Evolutionary conservation across 2,329 filamentous ascomycete genomes (phyloP).

Genomic region (Septoria linicola): DNA sequence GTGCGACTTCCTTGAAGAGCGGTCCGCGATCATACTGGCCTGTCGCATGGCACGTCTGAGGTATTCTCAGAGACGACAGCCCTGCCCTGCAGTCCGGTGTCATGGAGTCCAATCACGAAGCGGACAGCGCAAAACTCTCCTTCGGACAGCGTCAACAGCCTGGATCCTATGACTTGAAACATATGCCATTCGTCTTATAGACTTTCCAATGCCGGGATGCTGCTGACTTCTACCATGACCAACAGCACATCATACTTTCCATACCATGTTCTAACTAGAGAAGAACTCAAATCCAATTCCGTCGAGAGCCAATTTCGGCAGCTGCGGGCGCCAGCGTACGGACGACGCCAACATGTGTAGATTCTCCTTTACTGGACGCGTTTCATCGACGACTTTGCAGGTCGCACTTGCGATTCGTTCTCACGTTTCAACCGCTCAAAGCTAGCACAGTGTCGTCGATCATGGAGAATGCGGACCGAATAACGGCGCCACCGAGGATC

Average conservation of each 20-base stretch:
- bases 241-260: background rate
- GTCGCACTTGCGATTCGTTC: conserved; percentile 9
- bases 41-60: no score
- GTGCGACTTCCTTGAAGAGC: no score
- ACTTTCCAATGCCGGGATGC: background rate
- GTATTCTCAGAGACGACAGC: no score
- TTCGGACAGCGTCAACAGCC: background rate
- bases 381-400: background rate
- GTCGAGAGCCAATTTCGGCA: conserved; percentile 6
- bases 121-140: background rate
- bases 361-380: conserved; percentile 11
- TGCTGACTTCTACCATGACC: background rate
- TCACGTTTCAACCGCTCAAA: conserved; percentile 5
- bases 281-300: conserved; percentile 4
- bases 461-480: conserved; percentile 9
- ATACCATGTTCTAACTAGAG: background rate
- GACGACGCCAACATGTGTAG: background rate
- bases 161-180: background rate
- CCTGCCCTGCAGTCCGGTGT: background rate
- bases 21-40: no score
- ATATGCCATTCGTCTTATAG: background rate
- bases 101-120: background rate
- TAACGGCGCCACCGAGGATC: conserved; percentile 4
- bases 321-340: conserved; percentile 4
- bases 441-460: conserved; percentile 1